Evolutionary conservation across 2,329 filamentous ascomycete genomes (phyloP).

Genomic region (Aspergillus tamarii): DNA sequence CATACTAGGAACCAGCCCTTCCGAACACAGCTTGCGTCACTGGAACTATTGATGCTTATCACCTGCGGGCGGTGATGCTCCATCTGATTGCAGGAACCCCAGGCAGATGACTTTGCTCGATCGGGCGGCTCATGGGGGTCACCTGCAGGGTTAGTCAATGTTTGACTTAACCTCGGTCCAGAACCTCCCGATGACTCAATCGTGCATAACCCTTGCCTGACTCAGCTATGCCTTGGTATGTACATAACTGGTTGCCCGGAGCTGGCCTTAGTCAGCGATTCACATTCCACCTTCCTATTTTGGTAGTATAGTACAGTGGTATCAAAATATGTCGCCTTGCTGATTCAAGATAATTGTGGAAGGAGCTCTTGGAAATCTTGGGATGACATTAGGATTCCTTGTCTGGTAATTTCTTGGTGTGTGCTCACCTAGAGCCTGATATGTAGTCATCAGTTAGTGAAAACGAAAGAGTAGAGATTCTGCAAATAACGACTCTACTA

Average conservation of each 20-base stretch:
- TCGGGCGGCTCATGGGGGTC: not conserved
- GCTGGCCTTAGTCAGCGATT: not conserved
- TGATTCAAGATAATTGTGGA: too few relatives aligned
- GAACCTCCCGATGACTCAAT: not conserved
- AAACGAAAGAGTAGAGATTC: not conserved
- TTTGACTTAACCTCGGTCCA: not conserved
- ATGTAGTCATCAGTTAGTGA: too few relatives aligned
- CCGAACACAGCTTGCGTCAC: not conserved
- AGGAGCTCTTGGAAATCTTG: too few relatives aligned
- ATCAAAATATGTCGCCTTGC: too few relatives aligned
- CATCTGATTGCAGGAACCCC: not conserved
- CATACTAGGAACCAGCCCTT: not conserved
- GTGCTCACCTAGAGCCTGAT: not conserved
- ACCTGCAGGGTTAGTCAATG: not conserved
- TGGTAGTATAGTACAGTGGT: too few relatives aligned
- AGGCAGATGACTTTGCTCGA: not conserved
- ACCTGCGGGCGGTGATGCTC: not conserved
- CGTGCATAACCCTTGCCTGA: not conserved
- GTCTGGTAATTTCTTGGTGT: too few relatives aligned
- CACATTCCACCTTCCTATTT: not conserved
- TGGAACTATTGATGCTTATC: constrained; percentile 1
- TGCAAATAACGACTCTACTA: not conserved
- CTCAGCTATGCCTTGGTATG: not conserved
- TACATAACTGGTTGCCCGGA: not conserved
- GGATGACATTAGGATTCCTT: too few relatives aligned